Conservation (phyloP, 1,284 basidiomycete genomes). For the Ustilago trichophora region DNA sequence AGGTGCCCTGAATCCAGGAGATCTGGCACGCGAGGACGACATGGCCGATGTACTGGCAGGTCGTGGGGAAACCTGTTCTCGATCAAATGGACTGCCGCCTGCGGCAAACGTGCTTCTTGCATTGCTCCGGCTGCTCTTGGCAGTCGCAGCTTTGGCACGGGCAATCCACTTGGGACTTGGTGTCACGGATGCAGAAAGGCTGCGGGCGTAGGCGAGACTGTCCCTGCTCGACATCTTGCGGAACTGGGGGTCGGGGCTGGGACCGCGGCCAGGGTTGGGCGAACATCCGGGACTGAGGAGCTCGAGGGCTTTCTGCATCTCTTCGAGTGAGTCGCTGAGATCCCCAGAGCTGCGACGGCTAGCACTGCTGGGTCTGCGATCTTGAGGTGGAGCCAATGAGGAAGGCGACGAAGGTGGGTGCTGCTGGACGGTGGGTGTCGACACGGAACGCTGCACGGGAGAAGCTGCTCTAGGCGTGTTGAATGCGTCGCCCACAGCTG, state of each 20-base stretch:
- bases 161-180: slow-evolving; percentile 56
- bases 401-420: slow-evolving; percentile 24
- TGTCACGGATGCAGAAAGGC: slow-evolving; percentile 54
- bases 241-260: slow-evolving; percentile 18
- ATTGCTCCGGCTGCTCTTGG: slow-evolving; percentile 20
- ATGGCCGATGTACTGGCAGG: slow-evolving; percentile 49
- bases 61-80: slow-evolving; percentile 32
- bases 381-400: slow-evolving; percentile 21
- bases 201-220: slow-evolving; percentile 49
- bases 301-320: slow-evolving; percentile 54
- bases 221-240: slow-evolving; percentile 47
- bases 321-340: slow-evolving; percentile 45
- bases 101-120: slow-evolving; percentile 24
- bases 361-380: slow-evolving; percentile 14
- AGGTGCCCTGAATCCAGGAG: slow-evolving; percentile 26
- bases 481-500: slow-evolving; percentile 18
- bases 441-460: slow-evolving; percentile 5
- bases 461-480: slow-evolving; percentile 11
- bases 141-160: slow-evolving; percentile 22
- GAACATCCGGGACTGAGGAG: slow-evolving; percentile 51
- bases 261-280: slow-evolving; percentile 22
- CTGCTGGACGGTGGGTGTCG: slow-evolving; percentile 10
- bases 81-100: slow-evolving; percentile 18
- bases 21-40: slow-evolving; percentile 10
- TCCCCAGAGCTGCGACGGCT: slow-evolving; percentile 46